A percentile compares a stretch with the other conserved stretches of the same genome.
These are phyloP conservation scores for Rhizoctonia solani DNA, from an alignment of 1,284 basidiomycete species.

Conservation along the genomic window DNA sequence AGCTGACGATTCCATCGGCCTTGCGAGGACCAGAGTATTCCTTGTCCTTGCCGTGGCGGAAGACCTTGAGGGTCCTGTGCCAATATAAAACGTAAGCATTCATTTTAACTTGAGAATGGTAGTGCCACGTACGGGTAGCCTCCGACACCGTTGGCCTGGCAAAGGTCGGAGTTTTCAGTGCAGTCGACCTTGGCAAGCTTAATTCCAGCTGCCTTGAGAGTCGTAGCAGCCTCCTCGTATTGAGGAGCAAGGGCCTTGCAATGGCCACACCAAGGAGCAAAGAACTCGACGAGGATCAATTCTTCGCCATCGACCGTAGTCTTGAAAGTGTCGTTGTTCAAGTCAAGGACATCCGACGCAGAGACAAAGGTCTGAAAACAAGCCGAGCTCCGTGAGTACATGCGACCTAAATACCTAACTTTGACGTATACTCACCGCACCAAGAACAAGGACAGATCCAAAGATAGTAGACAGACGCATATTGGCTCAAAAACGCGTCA, in stretches of 20 bases:
- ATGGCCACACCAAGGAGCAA: slow-evolving; percentile 91
- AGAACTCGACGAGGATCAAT: slow-evolving; percentile 94
- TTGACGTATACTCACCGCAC: slow-evolving; percentile 40
- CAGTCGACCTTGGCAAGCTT: slow-evolving; percentile 97
- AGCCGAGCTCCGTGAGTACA: slow-evolving; percentile 53
- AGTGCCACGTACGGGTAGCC: slow-evolving; percentile 93
- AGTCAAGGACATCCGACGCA: slow-evolving; percentile 79
- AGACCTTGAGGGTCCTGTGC: slow-evolving; percentile 62
- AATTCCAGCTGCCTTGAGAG: slow-evolving; percentile 83
- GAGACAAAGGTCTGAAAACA: slow-evolving; percentile 53
- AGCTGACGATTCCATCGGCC: slow-evolving; percentile 94
- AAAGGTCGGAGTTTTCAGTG: slow-evolving; percentile 85
- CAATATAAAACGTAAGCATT: slow-evolving; percentile 1
- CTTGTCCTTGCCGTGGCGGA: slow-evolving; percentile 77
- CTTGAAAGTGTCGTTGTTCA: slow-evolving; percentile 75
- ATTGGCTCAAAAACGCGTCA: no score
- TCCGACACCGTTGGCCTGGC: slow-evolving; percentile 79
- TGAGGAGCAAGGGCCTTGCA: slow-evolving; percentile 92
- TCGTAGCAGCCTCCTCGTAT: slow-evolving; percentile 94
- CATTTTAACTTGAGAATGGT: neutral
- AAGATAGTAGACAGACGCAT: slow-evolving; percentile 69
- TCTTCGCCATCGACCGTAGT: slow-evolving; percentile 68
- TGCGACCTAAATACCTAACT: no score
- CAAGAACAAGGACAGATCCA: slow-evolving; percentile 57
- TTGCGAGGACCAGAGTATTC: slow-evolving; percentile 91